phyloP scores from a whole-genome alignment of 1,284 basidiomycete genomes.

The Pseudozyma sp. region DNA sequence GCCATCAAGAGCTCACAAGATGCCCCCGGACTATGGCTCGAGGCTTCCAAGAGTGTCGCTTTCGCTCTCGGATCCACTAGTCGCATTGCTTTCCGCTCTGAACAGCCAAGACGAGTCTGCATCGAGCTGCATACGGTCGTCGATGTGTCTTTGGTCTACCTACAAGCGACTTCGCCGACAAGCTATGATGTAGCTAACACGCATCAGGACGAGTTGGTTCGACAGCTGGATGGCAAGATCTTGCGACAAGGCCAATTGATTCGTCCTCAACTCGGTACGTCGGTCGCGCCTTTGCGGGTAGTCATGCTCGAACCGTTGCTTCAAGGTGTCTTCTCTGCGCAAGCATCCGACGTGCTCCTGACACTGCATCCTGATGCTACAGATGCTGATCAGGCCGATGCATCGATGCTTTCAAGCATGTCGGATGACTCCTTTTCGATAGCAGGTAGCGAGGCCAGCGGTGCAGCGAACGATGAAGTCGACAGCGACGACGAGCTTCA shows the following conservation, averaged over 20 bases:
- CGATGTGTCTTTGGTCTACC: conserved; percentile 45
- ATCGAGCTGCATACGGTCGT: conserved; percentile 31
- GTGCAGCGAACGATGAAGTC: conserved; percentile 6
- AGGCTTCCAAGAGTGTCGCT: conserved; percentile 29
- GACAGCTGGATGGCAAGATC: conserved; percentile 42
- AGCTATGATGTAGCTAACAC: conserved; percentile 36
- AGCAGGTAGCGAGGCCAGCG: conserved; percentile 15
- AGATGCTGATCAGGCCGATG: conserved; percentile 16
- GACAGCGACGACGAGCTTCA: conserved; percentile 36
- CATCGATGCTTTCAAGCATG: conserved; percentile 30
- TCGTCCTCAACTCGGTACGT: conserved; percentile 14
- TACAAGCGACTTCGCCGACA: conserved; percentile 41
- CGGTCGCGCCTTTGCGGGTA: conserved; percentile 24
- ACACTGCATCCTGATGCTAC: conserved; percentile 31
- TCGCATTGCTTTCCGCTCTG: conserved; percentile 14
- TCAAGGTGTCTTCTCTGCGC: conserved; percentile 51
- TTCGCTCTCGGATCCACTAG: conserved; percentile 13
- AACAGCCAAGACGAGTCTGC: conserved; percentile 16
- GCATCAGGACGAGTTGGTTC: conserved; percentile 28
- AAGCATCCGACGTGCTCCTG: conserved; percentile 46
- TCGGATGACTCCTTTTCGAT: conserved; percentile 33
- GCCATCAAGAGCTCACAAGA: conserved; percentile 28
- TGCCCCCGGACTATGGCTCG: conserved; percentile 24
- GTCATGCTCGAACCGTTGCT: conserved; percentile 62
- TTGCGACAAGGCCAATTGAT: conserved; percentile 48